phyloP scores from a whole-genome alignment of 2,329 filamentous ascomycete species.

The Xylaria sp. region DNA sequence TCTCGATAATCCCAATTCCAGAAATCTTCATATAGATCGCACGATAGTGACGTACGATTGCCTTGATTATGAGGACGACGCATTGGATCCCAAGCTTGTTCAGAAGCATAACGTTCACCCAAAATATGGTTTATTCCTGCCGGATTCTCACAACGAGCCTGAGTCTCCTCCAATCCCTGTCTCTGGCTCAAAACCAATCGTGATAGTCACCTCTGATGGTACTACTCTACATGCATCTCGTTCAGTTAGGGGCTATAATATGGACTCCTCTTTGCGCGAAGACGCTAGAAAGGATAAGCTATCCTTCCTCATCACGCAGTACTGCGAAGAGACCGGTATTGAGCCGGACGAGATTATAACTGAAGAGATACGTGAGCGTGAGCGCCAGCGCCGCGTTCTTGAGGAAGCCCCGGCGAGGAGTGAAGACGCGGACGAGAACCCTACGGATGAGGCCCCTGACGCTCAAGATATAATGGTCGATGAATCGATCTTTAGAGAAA shows the following conservation, averaged over 20 bases:
- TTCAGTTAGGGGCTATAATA: constrained; percentile 47
- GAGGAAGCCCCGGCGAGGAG: constrained; percentile 36
- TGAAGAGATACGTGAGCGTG: constrained; percentile 47
- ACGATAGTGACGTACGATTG: constrained; percentile 64
- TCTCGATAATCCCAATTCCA: constrained; percentile 63
- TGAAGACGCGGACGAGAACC: constrained; percentile 33
- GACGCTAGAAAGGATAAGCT: constrained; percentile 41
- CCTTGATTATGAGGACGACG: constrained; percentile 58
- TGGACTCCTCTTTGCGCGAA: constrained; percentile 45
- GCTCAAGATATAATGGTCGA: constrained; percentile 8
- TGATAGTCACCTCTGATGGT: constrained; percentile 60
- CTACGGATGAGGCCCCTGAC: constrained; percentile 13
- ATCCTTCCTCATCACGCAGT: constrained; percentile 36
- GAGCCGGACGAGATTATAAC: constrained; percentile 45
- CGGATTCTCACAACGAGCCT: constrained; percentile 57
- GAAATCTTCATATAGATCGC: constrained; percentile 64
- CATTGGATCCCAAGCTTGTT: constrained; percentile 63
- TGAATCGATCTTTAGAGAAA: constrained; percentile 28
- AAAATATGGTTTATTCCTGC: constrained; percentile 63
- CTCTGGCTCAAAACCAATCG: constrained; percentile 59
- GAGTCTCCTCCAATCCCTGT: constrained; percentile 55
- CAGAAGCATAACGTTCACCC: constrained; percentile 63
- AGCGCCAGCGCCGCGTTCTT: constrained; percentile 41
- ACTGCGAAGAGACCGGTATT: constrained; percentile 42
- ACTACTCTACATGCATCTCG: constrained; percentile 62